phyloP scores from a whole-genome alignment of 2,329 filamentous ascomycete genomes.

The Aspergillus sp. region DNA sequence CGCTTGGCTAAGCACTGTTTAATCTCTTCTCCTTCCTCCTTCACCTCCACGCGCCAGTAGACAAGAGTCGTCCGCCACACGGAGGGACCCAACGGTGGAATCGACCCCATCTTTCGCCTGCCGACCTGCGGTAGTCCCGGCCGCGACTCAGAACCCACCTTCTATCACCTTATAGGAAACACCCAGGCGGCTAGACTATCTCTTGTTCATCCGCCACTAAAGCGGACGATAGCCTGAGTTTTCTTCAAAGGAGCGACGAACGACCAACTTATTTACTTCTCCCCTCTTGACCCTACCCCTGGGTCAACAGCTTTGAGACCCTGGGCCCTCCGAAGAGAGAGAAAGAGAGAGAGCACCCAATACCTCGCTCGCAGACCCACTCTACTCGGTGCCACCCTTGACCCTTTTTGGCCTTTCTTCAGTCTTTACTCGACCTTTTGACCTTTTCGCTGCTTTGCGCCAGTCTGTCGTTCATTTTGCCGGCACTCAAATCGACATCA shows the following conservation, averaged over 20 bases:
- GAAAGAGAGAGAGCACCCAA: slow-evolving; percentile 27
- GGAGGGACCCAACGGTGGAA: slow-evolving; percentile 26
- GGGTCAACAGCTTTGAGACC: slow-evolving; percentile 28
- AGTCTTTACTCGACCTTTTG: not conserved
- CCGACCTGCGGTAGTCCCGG: slow-evolving; percentile 24
- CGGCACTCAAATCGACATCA: slow-evolving; percentile 1
- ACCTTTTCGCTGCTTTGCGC: slow-evolving; percentile 1
- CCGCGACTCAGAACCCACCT: slow-evolving; percentile 24
- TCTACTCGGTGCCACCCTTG: slow-evolving; percentile 25
- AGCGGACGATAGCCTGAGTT: slow-evolving; percentile 7
- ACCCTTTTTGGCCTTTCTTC: slow-evolving; percentile 14
- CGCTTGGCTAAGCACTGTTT: slow-evolving; percentile 31
- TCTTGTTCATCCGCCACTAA: slow-evolving; percentile 11
- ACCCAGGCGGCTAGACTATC: slow-evolving; percentile 15
- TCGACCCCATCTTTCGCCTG: slow-evolving; percentile 25
- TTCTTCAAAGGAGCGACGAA: slow-evolving; percentile 17
- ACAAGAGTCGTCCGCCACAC: slow-evolving; percentile 19
- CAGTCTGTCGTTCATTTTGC: not conserved
- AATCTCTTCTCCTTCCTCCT: slow-evolving; percentile 28
- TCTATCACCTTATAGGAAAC: slow-evolving; percentile 15
- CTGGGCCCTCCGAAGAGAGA: slow-evolving; percentile 23
- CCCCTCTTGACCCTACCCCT: slow-evolving; percentile 28
- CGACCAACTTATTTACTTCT: slow-evolving; percentile 19
- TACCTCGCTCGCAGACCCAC: slow-evolving; percentile 35
- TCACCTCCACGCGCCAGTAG: slow-evolving; percentile 24